Evolutionary conservation across 179 eudicot genomes (phyloP), one percentile per base, ranked within the genome.

Genomic region (Pouteria campechiana): DNA sequence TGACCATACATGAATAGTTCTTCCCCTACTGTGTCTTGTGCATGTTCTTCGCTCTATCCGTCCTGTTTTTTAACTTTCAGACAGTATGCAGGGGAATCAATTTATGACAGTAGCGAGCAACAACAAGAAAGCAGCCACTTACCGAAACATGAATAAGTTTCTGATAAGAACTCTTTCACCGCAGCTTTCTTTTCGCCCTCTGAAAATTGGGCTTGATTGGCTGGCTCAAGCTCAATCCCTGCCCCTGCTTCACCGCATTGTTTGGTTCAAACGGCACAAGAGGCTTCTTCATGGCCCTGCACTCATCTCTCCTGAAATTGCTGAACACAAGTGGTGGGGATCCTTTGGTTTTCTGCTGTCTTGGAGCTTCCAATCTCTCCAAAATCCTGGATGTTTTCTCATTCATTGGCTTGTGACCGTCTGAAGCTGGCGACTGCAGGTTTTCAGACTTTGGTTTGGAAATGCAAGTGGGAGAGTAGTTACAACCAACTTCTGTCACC

Each of bases 361-460:
- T 75, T n/a, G 92, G 95, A 46, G 59, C 45, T 41, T 80, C 95
- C 48, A 84, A 70, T 46, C 95, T 72, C 65, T 84, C 92, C 32
- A 84, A 60, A 57, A 84, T 81, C 48, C 69, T 68, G 32, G 81
- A 69, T 31, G 95, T 81, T 50, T 69, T 78, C 37, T 60, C 74
- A 60, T 84, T 83, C 25, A 65, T 45, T 36, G 67, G 72, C 57
- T 38, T 70, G 36, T 51, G 70, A 55, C 41, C 52, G 37, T 62
- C 59, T 23, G 37, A 39, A 13, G 65, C 43, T 16, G 69, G 61
- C 14, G 41, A 18, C 22, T 65, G 49, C 22, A 37, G 44, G 22
- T 51, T 53, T 53, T 76, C 72, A 38, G 45, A 23, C 46, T 60
- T 63, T 3, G 65, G 63, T 29, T 47, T 69, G 17, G 71, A 46